Evolutionary conservation across 352 stramenopile genomes (phyloP), one percentile per base, ranked within the genome.

Genomic region (Nothophytophthora sp.): DNA sequence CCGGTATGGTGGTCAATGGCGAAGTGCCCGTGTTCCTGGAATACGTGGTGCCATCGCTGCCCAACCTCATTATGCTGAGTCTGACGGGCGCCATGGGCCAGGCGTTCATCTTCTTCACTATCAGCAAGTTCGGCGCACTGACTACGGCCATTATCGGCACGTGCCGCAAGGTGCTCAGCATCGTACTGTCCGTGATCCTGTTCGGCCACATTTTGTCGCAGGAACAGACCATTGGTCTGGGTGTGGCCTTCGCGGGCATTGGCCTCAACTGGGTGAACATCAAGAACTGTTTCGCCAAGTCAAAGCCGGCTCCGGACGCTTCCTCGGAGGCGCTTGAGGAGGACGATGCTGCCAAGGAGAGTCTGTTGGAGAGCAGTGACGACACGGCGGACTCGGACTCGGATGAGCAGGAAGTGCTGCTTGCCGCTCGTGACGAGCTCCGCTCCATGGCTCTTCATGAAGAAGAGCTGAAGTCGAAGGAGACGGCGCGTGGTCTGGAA

Each of bases 51-150:
- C 78, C 78, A 33, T 80, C 75, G 24, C 49, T 90, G 19, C 74
- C 74, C 1, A 86, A 77, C 49, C 64, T 94, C 6, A 36, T 92
- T 23, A 57, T 92, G 38, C 59, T 95, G 34, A 93, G 84, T 49
- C 45, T 88, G 2, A 93, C 82, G 0, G 84, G 84, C 19, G 84
- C 84, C 0, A 70, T 88, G 20, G 84, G 84, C 28, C 84, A 95
- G 50, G 84, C 80, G 7, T 92, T 90, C 65, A 86, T 95, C 53
- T 95, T 93, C 66, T 90, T 87, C 54, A 93, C 82, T 6, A 90
- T 95, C 55, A 88, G 72, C 67, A 90, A 88, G 52, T 95, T 95
- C 18, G 84, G 84, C 55, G 84, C 84, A 11, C 50, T 95, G 15
- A 95, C 84, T 19, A 92, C 84, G 5, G 85, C 82, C 10, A 92